These are phyloP conservation scores for Ichthyophthirius multifiliis DNA, from an alignment of 169 alveolate species.

Conservation along the genomic window DNA sequence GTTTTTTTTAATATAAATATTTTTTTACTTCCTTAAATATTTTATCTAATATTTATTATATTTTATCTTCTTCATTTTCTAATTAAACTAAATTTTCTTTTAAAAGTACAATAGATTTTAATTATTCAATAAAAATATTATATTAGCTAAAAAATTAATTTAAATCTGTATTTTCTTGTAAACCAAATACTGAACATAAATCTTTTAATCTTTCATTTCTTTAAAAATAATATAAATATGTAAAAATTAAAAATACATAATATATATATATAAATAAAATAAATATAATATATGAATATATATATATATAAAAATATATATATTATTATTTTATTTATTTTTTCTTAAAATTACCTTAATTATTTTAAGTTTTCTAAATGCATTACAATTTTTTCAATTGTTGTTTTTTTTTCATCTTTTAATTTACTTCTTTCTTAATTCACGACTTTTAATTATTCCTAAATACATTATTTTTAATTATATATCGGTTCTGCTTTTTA, in stretches of 20 bases:
- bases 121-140: slow-evolving; percentile 33
- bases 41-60: slow-evolving; percentile 18
- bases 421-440: slow-evolving; percentile 22
- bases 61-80: slow-evolving; percentile 21
- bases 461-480: slow-evolving; percentile 13
- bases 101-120: slow-evolving; percentile 14
- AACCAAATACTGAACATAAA: slow-evolving; percentile 1
- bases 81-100: not conserved
- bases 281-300: not conserved
- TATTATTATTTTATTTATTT: slow-evolving; percentile 6
- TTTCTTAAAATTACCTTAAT: slow-evolving; percentile 16
- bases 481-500: slow-evolving; percentile 41
- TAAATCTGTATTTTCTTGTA: slow-evolving; percentile 19
- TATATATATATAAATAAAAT: not conserved
- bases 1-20: no score
- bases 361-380: slow-evolving; percentile 13
- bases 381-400: slow-evolving; percentile 22
- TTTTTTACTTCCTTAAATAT: slow-evolving; percentile 7
- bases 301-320: not conserved
- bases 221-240: not conserved
- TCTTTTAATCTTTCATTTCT: slow-evolving; percentile 12
- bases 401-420: slow-evolving; percentile 37
- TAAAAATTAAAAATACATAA: no score
- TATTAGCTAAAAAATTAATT: slow-evolving; percentile 12
- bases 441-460: slow-evolving; percentile 13